phyloP scores from a whole-genome alignment of 768 basidiomycete genomes.

The Suillus brevipes region DNA sequence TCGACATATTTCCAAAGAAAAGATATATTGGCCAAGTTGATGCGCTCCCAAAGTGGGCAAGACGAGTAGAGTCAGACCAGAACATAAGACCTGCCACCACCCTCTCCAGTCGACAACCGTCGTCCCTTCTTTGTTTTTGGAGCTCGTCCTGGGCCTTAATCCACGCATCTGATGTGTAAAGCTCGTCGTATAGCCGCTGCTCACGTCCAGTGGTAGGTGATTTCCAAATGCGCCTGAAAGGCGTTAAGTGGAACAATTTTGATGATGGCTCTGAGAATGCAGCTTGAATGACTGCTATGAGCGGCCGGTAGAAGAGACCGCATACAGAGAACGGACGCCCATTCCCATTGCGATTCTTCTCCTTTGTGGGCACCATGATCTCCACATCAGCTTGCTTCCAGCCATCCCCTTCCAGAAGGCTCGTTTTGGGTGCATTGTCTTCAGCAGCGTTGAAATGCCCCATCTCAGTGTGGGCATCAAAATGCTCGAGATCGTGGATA shows the following conservation, averaged over 20 bases:
- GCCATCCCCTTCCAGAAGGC: neutral
- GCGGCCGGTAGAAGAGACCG: conserved; percentile 26
- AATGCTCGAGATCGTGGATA: conserved; percentile 16
- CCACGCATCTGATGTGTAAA: conserved; percentile 36
- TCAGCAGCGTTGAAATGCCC: neutral
- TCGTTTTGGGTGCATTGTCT: too few relatives aligned
- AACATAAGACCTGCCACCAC: conserved; percentile 11
- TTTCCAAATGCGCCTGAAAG: conserved; percentile 28
- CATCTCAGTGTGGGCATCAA: neutral
- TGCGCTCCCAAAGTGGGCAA: conserved; percentile 32
- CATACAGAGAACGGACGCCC: conserved; percentile 7
- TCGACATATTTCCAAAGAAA: conserved; percentile 41
- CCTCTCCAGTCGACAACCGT: conserved; percentile 16
- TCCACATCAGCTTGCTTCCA: conserved; percentile 1
- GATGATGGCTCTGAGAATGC: conserved; percentile 21
- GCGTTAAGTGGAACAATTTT: conserved; percentile 28
- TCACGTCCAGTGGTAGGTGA: conserved; percentile 8
- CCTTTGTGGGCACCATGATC: conserved; percentile 1
- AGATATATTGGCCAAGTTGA: conserved; percentile 43
- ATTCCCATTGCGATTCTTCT: conserved; percentile 3
- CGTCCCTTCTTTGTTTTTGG: conserved; percentile 26
- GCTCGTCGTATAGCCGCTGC: conserved; percentile 24
- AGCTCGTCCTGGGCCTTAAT: conserved; percentile 30
- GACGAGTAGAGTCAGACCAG: neutral
- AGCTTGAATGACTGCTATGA: conserved; percentile 19